Base-by-base conservation (phyloP, 768 basidiomycete genomes). In the Lentinula guzmanii region DNA sequence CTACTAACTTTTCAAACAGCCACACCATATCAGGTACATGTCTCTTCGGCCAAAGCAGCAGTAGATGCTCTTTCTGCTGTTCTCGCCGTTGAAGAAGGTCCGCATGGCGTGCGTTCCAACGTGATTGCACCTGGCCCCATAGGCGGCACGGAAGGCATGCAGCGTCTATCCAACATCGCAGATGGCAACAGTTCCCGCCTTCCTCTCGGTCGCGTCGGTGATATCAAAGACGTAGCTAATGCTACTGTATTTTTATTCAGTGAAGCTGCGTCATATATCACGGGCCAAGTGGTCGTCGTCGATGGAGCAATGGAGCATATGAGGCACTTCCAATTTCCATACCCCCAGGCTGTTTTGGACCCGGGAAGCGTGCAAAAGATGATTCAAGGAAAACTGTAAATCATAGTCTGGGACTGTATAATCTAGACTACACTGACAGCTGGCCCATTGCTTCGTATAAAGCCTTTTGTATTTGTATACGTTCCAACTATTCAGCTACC, bases 31-130 rank as follows among this genome's bases (percentile, higher is more conserved):
- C 95, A 98, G 74, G 93, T 85, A 7, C 96, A 98, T 68, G 93
- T 96, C 11, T 93, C 92, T 11, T 92, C 95, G 8, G 95, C 95
- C 24, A 99, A 98, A 73, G 95, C 96, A 0, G 96, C 83, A 16
- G 85, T 98, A 39, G 95, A 99, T 70, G 93, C 95, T 0, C 78
- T 95, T 5, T 92, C 91, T 59, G 80, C 82, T 1, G 94, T 92
- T 2, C 74, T 98, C 31, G 94, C 95, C 1, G 84, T 96, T 11
- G 95, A 98, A 75, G 95, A 96, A 75, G 96, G 95, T 1, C 96
- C 95, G 4, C 82, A 86, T 66, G 96, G 96, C n/a, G 86, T 98
- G 18, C 86, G 95, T 51, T 91, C 92, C 16, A 97, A 93, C 67
- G 85, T 91, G 52, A 86, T 94, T 66, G 82, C 91, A 3, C 92